phyloP scores from a whole-genome alignment of 2,329 filamentous ascomycete species.

The Penicillium glabrum region DNA sequence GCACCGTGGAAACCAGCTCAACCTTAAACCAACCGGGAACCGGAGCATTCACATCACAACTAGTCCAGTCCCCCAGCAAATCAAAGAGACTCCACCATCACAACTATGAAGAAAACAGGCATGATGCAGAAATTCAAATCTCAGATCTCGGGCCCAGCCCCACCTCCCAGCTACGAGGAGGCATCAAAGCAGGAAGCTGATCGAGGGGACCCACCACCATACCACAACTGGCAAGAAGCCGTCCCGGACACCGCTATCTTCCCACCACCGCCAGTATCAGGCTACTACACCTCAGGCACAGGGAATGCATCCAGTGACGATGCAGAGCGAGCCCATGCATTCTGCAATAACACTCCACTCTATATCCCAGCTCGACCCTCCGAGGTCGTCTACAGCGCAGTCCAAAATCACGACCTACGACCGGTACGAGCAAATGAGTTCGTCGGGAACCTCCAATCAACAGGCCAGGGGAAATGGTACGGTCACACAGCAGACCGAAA shows the following conservation, averaged over 20 bases:
- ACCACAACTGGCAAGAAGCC: conserved; percentile 61
- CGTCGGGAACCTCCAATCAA: conserved; percentile 36
- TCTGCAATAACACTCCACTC: conserved; percentile 54
- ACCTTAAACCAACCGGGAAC: conserved; percentile 1
- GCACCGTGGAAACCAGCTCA: conserved; percentile 6
- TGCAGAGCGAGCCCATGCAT: conserved; percentile 56
- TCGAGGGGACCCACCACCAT: conserved; percentile 49
- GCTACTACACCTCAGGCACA: conserved; percentile 54
- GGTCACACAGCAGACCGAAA: conserved; percentile 45
- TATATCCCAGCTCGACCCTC: conserved; percentile 50
- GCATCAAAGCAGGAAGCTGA: conserved; percentile 4
- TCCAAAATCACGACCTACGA: conserved; percentile 46
- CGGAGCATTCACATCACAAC: not conserved
- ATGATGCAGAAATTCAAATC: not conserved
- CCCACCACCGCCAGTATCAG: conserved; percentile 59
- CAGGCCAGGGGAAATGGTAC: conserved; percentile 44
- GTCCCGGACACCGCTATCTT: conserved; percentile 61
- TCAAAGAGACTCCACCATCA: not conserved
- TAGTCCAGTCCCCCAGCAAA: not conserved
- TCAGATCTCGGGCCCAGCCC: not conserved
- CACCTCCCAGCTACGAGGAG: conserved; percentile 24
- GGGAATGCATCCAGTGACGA: conserved; percentile 58
- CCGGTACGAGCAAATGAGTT: conserved; percentile 46
- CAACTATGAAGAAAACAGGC: not conserved
- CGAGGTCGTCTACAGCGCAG: conserved; percentile 41